A percentile compares a stretch with the other conserved stretches of the same genome.
These are phyloP conservation scores for Mycena alexandri DNA, from an alignment of 768 basidiomycete species.

Conservation along the genomic window DNA sequence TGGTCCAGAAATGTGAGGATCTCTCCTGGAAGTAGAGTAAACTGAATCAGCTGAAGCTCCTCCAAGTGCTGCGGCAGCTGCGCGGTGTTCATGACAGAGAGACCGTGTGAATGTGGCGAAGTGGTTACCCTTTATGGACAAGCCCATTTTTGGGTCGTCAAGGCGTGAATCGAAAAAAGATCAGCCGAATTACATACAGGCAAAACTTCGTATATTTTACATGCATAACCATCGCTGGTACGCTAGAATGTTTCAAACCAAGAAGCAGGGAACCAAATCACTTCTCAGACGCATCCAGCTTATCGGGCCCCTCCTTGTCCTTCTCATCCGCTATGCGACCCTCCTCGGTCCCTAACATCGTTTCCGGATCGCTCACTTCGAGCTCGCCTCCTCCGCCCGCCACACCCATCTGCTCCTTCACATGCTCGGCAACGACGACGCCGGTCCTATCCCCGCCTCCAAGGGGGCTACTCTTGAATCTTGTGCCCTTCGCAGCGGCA, in stretches of 20 bases:
- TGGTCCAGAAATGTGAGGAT: slow-evolving; percentile 59
- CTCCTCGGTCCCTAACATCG: slow-evolving; percentile 37
- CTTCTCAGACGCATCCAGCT: slow-evolving; percentile 4
- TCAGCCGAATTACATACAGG: too few species aligned
- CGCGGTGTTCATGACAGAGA: not conserved
- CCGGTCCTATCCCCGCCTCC: slow-evolving; percentile 58
- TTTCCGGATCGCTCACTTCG: slow-evolving; percentile 25
- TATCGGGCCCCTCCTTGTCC: slow-evolving; percentile 51
- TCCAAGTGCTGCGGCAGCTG: slow-evolving; percentile 49
- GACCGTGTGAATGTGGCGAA: not conserved
- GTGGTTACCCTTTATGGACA: too few species aligned
- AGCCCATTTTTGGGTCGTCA: too few species aligned
- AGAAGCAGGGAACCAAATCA: not conserved
- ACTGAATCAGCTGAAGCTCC: slow-evolving; percentile 72
- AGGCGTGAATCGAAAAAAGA: too few species aligned
- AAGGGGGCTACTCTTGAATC: slow-evolving; percentile 84
- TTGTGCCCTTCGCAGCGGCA: slow-evolving; percentile 58
- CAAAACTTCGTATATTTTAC: slow-evolving; percentile 7
- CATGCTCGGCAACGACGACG: slow-evolving; percentile 63
- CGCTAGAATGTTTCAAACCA: not conserved
- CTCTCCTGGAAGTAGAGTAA: slow-evolving; percentile 76
- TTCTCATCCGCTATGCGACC: slow-evolving; percentile 51
- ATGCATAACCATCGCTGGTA: not conserved
- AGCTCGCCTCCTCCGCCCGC: slow-evolving; percentile 25
- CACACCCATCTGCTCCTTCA: slow-evolving; percentile 50